Evolutionary conservation across 83 land plant genomes (phyloP), one percentile per base, ranked within the genome.

Genomic region (Thuja plicata): DNA sequence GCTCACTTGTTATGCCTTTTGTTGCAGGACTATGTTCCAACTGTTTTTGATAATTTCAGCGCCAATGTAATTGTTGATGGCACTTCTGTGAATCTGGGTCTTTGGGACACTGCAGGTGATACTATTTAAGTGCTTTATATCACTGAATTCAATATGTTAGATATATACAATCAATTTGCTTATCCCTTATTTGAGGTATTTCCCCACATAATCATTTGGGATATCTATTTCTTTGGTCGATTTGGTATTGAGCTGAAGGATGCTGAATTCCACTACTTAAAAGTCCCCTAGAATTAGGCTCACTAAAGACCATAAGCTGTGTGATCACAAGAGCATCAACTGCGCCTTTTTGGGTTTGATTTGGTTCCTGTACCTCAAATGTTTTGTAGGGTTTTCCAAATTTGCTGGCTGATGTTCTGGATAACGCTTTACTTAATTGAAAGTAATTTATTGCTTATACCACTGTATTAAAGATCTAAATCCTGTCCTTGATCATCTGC

Each of bases 51-150:
- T 91, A 95, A 95, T 89, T 95, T 95, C 87, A 93, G 94, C 89
- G 96, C 94, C 62, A 95, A 95, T 92, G 95, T 95, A 27, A 87
- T 91, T 86, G 95, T 93, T 27, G 95, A 94, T 91, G 96, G 96
- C 16, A 88, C 57, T 88, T 91, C 93, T 89, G 95, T 95, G 71
- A 95, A 92, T 43, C 80, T 95, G 89, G 95, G 94, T 3, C 86
- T 95, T 10, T 95, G 95, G 96, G 96, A 95, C 88, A 95, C 96
- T 88, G 96, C 96, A 89, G 96, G 96, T 95, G 73, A 55, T 46
- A 48, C 37, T 84, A 17, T 30, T 84, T 55, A 83, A n/a, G 35
- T 30, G 32, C 35, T 30, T 46, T 84, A 30, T 4, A 48, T 84
- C 4, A 48, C 54, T 13, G 19, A 48, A 84, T 9, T n/a, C 30